phyloP scores from a whole-genome alignment of 192 early-diverging fungal genomes.

The Coemansia sp. region DNA sequence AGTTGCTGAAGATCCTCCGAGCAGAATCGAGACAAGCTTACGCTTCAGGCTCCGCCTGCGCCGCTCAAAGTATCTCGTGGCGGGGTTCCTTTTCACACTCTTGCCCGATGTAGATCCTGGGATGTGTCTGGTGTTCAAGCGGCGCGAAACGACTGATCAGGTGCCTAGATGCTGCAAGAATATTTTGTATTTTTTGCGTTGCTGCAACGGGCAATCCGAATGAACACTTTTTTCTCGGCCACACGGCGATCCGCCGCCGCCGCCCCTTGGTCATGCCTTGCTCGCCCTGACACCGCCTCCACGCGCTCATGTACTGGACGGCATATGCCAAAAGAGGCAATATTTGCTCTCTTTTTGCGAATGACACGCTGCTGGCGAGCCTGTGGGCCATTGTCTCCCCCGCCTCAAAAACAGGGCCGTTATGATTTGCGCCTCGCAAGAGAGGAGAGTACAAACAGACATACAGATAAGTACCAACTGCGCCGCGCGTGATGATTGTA shows the following conservation, averaged over 20 bases:
- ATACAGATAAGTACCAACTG: background rate
- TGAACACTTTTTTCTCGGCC: slow-evolving; percentile 1
- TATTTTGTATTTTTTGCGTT: slow-evolving; percentile 2
- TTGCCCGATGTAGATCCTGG: slow-evolving; percentile 11
- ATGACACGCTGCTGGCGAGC: slow-evolving; percentile 1
- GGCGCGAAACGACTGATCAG: slow-evolving; percentile 5
- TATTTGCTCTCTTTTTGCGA: background rate
- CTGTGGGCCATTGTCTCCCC: background rate
- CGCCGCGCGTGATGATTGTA: background rate
- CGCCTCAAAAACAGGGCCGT: background rate
- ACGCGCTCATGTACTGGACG: background rate
- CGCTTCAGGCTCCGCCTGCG: slow-evolving; percentile 7
- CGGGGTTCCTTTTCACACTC: too few relatives aligned
- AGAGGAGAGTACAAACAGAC: background rate
- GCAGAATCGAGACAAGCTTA: background rate
- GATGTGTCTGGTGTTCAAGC: slow-evolving; percentile 12
- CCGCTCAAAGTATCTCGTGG: background rate
- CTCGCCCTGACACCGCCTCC: background rate
- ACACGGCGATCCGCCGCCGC: background rate
- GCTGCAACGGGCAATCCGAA: slow-evolving; percentile 10
- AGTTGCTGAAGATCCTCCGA: background rate
- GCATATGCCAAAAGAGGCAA: slow-evolving; percentile 6
- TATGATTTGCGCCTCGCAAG: slow-evolving; percentile 5
- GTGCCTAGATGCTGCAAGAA: slow-evolving; percentile 3
- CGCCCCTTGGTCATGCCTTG: slow-evolving; percentile 6